Base-by-base conservation (phyloP, 768 basidiomycete species). In the Lactarius indigo region DNA sequence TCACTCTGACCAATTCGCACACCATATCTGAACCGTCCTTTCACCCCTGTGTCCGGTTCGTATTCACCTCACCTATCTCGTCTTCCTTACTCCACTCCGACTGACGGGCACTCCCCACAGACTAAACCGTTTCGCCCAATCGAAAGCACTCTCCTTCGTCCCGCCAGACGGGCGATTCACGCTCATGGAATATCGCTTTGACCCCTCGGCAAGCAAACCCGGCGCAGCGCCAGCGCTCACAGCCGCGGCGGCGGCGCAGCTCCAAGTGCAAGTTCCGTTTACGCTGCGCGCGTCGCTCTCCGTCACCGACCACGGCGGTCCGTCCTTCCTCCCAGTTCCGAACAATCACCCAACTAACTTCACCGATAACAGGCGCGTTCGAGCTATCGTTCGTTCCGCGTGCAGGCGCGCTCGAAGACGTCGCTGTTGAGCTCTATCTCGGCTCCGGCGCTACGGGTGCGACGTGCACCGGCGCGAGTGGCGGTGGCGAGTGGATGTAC, bases 111-210 rank as follows among this genome's bases (percentile, higher is more conserved):
- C 35, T 55, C 63, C 69, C 67, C 31, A 39, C 70, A 96, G 94
- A 42, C 79, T 96, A 30, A 88, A 85, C 72, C 87, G 88, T 64
- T 97, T 93, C 90, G 79, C 82, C 28, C 85, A 87, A 44, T 88
- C 92, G 73, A 89, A 85, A 72, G 77, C 82, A 1, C 78, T 98
- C 50, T 96, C 96, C 2, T 98, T 98, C 74, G 85, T 98, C 26
- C 96, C 96, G 7, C 96, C 96, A 5, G 96, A 98, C 72, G 95
- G 96, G 3, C 84, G 84, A 60, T 98, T 97, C 77, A 83, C 83
- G 9, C 80, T 97, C 23, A 84, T 89, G 73, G 91, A 94, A 70
- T 98, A 97, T 73, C 89, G 90, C 31, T 90, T 87, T 74, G 75
- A 80, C 12, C 79, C 83, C 13, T 78, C 76, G 62, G 65, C 82